Evolutionary conservation across 352 stramenopile species (phyloP).

Genomic region (Phytopythium litorale): DNA sequence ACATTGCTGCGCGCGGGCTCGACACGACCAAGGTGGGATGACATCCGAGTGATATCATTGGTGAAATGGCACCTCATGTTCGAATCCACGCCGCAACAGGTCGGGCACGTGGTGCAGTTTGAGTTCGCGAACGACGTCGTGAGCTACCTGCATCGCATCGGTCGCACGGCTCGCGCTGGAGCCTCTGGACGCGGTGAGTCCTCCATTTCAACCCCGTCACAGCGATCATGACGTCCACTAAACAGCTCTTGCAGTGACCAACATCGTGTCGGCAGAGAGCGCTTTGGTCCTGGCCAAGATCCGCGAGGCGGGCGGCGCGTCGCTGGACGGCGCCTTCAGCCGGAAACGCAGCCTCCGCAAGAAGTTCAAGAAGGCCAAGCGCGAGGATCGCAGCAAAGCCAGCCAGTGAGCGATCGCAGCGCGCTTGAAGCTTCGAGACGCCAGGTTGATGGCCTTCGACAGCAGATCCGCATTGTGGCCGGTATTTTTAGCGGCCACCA

Average conservation of each 20-base stretch:
- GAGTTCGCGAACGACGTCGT: constrained; percentile 82
- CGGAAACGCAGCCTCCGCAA: constrained; percentile 78
- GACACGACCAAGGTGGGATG: constrained; percentile 58
- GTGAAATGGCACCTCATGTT: not conserved
- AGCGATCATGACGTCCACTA: not conserved
- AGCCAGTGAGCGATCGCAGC: constrained; percentile 1
- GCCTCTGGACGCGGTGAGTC: constrained; percentile 40
- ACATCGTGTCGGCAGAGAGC: constrained; percentile 62
- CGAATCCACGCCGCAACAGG: constrained; percentile 1
- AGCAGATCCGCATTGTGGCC: not conserved
- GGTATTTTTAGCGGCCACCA: constrained; percentile 2
- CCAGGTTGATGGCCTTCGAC: not conserved
- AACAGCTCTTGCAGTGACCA: constrained; percentile 37
- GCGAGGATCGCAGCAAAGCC: constrained; percentile 1
- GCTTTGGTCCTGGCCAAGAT: constrained; percentile 64
- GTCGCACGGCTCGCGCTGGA: constrained; percentile 60
- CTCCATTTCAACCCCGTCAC: not conserved
- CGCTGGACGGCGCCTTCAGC: constrained; percentile 69
- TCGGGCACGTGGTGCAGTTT: constrained; percentile 70
- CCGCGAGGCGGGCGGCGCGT: constrained; percentile 37
- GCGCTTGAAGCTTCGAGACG: not conserved
- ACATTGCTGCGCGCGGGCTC: constrained; percentile 70
- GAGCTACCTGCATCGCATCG: constrained; percentile 77
- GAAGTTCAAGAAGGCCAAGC: constrained; percentile 63
- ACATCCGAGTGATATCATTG: not conserved